Percentiles rank a stretch among this genome's conserved stretches.
Conservation (phyloP, 1,139 yeast species). For the Taiozyma onychis region DNA sequence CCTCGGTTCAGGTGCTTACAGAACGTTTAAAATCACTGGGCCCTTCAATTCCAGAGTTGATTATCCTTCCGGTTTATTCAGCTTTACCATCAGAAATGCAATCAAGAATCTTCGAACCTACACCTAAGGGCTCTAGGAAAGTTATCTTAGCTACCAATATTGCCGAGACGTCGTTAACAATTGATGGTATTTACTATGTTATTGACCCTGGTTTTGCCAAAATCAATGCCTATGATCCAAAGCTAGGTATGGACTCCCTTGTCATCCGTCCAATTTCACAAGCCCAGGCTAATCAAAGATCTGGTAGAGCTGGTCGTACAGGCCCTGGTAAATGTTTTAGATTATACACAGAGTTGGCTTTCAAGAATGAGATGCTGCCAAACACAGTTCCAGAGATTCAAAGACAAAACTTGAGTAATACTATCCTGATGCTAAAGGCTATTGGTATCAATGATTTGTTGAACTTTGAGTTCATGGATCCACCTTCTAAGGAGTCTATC, state of each 20-base stretch:
- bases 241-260: conserved; percentile 88
- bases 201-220: conserved; percentile 93
- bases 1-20: conserved; percentile 70
- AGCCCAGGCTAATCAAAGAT: conserved; percentile 93
- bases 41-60: conserved; percentile 54
- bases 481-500: conserved; percentile 77
- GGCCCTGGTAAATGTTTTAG: conserved; percentile 95
- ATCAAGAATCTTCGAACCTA: conserved; percentile 76
- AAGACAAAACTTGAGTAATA: conserved; percentile 79
- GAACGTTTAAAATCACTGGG: conserved; percentile 67
- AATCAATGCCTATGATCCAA: conserved; percentile 75
- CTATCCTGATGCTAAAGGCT: conserved; percentile 85
- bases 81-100: conserved; percentile 85
- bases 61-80: conserved; percentile 89
- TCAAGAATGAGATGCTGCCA: conserved; percentile 77
- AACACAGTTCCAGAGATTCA: conserved; percentile 90
- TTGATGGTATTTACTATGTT: conserved; percentile 84
- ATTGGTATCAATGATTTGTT: conserved; percentile 68
- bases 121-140: conserved; percentile 74
- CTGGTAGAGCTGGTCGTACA: conserved; percentile 96
- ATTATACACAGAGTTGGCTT: conserved; percentile 82
- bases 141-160: conserved; percentile 93
- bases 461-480: conserved; percentile 42
- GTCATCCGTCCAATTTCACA: conserved; percentile 83
- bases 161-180: conserved; percentile 95